Conservation (phyloP, 768 basidiomycete species). For the Russula emetica region DNA sequence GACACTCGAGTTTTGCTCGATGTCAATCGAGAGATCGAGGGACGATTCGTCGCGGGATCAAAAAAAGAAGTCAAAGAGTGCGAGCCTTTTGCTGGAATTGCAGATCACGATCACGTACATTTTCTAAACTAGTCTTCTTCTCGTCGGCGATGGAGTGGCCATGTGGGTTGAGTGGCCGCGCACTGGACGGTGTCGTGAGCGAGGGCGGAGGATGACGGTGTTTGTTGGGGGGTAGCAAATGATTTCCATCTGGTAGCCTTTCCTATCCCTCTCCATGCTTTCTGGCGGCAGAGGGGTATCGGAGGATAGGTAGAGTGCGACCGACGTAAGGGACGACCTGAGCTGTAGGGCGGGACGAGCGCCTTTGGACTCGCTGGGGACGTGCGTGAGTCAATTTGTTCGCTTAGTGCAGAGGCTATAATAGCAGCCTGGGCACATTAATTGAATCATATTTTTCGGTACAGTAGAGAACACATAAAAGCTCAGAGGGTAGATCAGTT, state of each 20-base stretch:
- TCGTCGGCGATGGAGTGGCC: constrained; percentile 58
- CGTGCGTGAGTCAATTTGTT: no score
- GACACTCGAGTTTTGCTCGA: constrained; percentile 95
- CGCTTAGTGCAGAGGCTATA: no score
- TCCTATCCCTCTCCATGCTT: constrained; percentile 25
- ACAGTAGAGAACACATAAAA: no score
- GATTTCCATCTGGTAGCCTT: constrained; percentile 28
- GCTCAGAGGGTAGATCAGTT: no score
- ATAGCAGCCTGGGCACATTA: no score
- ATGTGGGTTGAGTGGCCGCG: constrained; percentile 24
- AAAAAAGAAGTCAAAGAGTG: no score
- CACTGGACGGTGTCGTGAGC: neutral
- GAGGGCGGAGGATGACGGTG: constrained; percentile 4
- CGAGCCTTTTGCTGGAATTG: constrained; percentile 25
- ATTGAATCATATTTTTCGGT: no score
- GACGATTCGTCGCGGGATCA: constrained; percentile 96
- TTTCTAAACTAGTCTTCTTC: constrained; percentile 95
- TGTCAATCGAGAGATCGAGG: constrained; percentile 97
- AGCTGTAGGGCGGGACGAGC: neutral
- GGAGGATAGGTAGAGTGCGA: neutral
- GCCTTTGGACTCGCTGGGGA: neutral
- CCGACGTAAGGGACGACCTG: constrained; percentile 1
- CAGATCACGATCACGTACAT: constrained; percentile 55
- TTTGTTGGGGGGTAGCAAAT: constrained; percentile 23
- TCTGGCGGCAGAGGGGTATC: neutral